Evolutionary conservation across 176 grass and related monocot species (phyloP).

Genomic region (Oryza meyeriana): DNA sequence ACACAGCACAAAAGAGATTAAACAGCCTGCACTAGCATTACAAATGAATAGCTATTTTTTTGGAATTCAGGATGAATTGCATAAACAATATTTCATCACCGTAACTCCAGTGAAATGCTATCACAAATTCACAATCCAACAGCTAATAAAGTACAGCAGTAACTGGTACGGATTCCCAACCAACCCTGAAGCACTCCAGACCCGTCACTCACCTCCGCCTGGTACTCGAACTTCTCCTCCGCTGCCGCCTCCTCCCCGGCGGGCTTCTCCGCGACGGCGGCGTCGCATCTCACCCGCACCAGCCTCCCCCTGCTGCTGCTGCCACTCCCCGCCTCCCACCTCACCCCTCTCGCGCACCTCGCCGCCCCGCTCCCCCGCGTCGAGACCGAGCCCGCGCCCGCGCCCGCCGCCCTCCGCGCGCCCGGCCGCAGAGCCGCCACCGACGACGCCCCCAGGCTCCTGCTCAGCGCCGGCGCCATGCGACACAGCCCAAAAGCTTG

Average conservation of each 20-base stretch:
- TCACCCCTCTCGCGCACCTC: conserved; percentile 36
- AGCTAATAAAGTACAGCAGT: background rate
- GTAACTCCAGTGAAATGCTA: background rate
- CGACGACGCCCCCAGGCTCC: conserved; percentile 48
- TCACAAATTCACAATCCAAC: background rate
- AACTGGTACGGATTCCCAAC: background rate
- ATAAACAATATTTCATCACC: background rate
- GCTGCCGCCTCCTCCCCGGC: conserved; percentile 40
- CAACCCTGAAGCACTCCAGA: background rate
- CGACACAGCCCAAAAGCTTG: background rate
- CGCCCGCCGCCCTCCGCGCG: conserved; percentile 1
- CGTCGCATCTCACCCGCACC: conserved; percentile 47
- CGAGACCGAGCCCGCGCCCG: conserved; percentile 12
- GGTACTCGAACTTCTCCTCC: conserved; percentile 77
- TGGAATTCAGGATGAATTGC: background rate
- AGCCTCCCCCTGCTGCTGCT: conserved; percentile 18
- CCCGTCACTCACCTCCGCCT: conserved; percentile 58
- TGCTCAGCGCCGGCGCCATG: conserved; percentile 46
- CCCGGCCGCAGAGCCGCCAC: conserved; percentile 49
- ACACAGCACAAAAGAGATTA: conserved; percentile 32
- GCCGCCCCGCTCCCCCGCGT: background rate
- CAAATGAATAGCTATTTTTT: background rate
- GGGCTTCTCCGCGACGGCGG: conserved; percentile 67
- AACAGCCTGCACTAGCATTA: background rate
- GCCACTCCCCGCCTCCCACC: conserved; percentile 31